Evolutionary conservation across 2,329 filamentous ascomycete species (phyloP).

Genomic region (Monosporascus sp.): DNA sequence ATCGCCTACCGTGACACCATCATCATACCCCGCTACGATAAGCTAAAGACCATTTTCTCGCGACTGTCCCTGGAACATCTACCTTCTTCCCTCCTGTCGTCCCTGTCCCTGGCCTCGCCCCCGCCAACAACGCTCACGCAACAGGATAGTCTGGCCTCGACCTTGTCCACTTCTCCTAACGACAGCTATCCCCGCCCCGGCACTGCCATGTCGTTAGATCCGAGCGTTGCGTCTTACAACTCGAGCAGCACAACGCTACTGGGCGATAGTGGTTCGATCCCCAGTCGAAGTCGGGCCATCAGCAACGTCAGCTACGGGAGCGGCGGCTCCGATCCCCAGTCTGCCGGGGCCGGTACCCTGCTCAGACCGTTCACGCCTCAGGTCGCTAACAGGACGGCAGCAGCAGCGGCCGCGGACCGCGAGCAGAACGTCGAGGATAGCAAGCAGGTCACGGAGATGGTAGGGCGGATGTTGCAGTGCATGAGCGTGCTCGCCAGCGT

Average conservation of each 20-base stretch:
- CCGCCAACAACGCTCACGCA: slow-evolving; percentile 32
- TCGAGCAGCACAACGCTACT: slow-evolving; percentile 75
- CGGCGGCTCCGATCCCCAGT: slow-evolving; percentile 35
- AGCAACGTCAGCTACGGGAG: slow-evolving; percentile 72
- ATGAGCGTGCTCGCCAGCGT: slow-evolving; percentile 83
- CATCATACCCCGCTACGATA: slow-evolving; percentile 83
- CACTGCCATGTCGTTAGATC: slow-evolving; percentile 72
- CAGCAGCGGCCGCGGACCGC: slow-evolving; percentile 26
- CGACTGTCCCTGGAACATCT: slow-evolving; percentile 78
- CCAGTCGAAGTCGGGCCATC: slow-evolving; percentile 67
- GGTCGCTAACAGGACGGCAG: slow-evolving; percentile 20
- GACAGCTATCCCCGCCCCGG: slow-evolving; percentile 47
- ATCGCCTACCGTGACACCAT: slow-evolving; percentile 84
- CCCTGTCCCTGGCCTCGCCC: slow-evolving; percentile 49
- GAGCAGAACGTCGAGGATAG: slow-evolving; percentile 62
- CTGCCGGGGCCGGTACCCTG: slow-evolving; percentile 33
- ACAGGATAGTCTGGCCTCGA: slow-evolving; percentile 37
- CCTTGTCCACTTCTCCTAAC: slow-evolving; percentile 43
- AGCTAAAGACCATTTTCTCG: slow-evolving; percentile 83
- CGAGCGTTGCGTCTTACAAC: slow-evolving; percentile 71
- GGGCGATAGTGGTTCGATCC: slow-evolving; percentile 50
- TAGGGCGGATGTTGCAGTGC: slow-evolving; percentile 93
- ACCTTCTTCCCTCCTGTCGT: slow-evolving; percentile 44
- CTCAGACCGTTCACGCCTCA: slow-evolving; percentile 49
- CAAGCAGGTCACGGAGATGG: slow-evolving; percentile 85